A percentile compares a stretch with the other conserved stretches of the same genome.
These are phyloP conservation scores for Lepidium didymum DNA, from an alignment of 345 rosid species.

Conservation along the genomic window DNA sequence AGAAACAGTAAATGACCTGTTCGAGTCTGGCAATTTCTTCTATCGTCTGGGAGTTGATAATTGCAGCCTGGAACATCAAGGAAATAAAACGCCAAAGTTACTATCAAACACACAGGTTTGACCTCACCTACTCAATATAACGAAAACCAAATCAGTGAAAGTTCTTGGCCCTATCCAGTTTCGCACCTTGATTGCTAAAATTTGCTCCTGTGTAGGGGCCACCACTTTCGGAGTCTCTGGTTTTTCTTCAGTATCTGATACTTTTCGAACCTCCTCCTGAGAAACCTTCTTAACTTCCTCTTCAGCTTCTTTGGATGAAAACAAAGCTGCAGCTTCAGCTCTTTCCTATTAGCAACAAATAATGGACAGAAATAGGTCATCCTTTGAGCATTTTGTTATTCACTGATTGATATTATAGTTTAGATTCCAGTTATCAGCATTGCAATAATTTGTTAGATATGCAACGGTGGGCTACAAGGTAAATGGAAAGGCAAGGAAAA, in stretches of 20 bases:
- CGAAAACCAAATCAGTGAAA: neutral
- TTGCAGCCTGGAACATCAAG: conserved; percentile 74
- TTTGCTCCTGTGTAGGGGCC: conserved; percentile 92
- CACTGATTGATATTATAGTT: neutral
- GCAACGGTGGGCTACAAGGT: neutral
- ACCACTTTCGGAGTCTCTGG: conserved; percentile 62
- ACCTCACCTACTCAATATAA: neutral
- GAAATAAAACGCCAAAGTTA: conserved; percentile 10
- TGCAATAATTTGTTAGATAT: neutral
- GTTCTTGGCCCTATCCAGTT: neutral
- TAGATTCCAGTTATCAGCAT: neutral
- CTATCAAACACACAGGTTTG: conserved; percentile 11
- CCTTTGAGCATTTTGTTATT: neutral
- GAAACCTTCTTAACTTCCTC: conserved; percentile 70
- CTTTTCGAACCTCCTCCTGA: conserved; percentile 53
- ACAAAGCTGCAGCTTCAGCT: conserved; percentile 71
- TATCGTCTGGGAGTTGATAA: conserved; percentile 94
- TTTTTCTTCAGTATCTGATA: conserved; percentile 47
- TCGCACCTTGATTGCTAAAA: conserved; percentile 87
- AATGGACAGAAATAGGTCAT: neutral
- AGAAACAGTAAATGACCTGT: conserved; percentile 41
- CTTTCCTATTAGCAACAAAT: conserved; percentile 55
- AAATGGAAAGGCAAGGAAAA: neutral
- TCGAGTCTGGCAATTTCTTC: conserved; percentile 99
- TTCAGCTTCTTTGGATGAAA: conserved; percentile 86